A percentile compares a stretch with the other conserved stretches of the same genome.
Conservation (phyloP, 2,329 filamentous ascomycete species). For the Elsinoe batatas region DNA sequence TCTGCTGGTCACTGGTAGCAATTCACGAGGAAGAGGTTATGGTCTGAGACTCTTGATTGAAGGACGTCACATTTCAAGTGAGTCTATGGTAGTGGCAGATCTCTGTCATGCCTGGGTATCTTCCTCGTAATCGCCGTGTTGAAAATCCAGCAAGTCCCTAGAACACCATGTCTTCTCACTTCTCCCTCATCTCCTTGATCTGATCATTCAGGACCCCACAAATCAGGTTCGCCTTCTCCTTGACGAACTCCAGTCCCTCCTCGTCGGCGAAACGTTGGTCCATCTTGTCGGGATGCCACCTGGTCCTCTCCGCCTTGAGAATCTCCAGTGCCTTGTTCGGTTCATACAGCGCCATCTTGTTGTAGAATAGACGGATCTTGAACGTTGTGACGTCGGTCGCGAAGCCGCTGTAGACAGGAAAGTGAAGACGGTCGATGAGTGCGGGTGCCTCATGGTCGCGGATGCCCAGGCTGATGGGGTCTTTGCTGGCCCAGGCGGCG, state of each 20-base stretch:
- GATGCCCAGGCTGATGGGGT: neutral
- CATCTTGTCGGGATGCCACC: conserved; percentile 98
- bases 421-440: neutral
- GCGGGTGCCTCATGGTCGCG: neutral
- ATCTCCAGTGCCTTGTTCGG: conserved; percentile 32
- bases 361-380: conserved; percentile 59
- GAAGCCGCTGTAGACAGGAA: conserved; percentile 54
- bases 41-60: too few species aligned
- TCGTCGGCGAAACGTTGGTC: conserved; percentile 72
- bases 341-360: conserved; percentile 1
- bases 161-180: neutral
- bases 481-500: neutral
- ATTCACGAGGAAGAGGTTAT: too few species aligned
- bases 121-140: too few species aligned
- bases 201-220: neutral
- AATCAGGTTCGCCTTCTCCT: conserved; percentile 3
- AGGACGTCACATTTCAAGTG: too few species aligned
- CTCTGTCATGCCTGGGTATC: too few species aligned
- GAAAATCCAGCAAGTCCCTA: neutral
- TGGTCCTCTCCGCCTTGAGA: conserved; percentile 77
- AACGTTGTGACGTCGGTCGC: conserved; percentile 48
- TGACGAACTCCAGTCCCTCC: neutral
- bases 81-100: too few species aligned
- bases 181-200: neutral
- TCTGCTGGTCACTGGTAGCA: too few species aligned